phyloP scores from a whole-genome alignment of 2,329 filamentous ascomycete genomes.

The Trematosphaeria pertusa region DNA sequence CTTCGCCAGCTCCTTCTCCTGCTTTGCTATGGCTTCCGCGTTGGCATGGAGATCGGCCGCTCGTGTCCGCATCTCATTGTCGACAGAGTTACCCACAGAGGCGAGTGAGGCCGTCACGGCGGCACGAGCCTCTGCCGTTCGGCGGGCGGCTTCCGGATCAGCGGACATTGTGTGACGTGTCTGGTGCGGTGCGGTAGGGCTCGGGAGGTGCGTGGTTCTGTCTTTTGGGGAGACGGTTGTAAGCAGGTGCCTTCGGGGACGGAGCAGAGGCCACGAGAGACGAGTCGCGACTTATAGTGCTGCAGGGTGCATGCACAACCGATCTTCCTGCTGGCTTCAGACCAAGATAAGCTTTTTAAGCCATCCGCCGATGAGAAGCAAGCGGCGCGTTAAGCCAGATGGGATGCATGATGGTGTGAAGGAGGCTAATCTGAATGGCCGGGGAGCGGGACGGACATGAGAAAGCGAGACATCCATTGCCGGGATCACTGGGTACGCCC shows the following conservation, averaged over 20 bases:
- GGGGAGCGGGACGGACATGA: constrained; percentile 6
- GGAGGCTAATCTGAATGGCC: constrained; percentile 31
- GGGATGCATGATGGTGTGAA: constrained; percentile 31
- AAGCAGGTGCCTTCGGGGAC: constrained; percentile 5
- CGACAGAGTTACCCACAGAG: constrained; percentile 71
- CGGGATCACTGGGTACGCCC: constrained; percentile 1
- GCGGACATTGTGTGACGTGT: constrained; percentile 34
- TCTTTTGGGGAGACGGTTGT: constrained; percentile 11
- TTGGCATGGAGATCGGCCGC: constrained; percentile 75
- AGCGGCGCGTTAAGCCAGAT: constrained; percentile 17
- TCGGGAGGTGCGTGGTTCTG: constrained; percentile 1
- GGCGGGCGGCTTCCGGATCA: constrained; percentile 39
- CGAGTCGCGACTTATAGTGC: constrained; percentile 11
- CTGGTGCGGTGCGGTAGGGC: constrained; percentile 2
- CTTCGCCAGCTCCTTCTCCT: constrained; percentile 70
- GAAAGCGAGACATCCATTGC: constrained; percentile 4
- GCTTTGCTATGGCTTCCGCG: constrained; percentile 67
- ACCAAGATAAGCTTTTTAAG: constrained; percentile 15
- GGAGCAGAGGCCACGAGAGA: background rate
- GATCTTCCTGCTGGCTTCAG: constrained; percentile 8
- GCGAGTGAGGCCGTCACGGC: constrained; percentile 58
- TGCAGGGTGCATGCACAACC: constrained; percentile 11
- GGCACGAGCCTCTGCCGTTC: constrained; percentile 58
- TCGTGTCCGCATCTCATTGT: constrained; percentile 71
- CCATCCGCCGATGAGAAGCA: constrained; percentile 10